phyloP scores from a whole-genome alignment of 75 land plant species.

The Isoetes taiwanensis region DNA sequence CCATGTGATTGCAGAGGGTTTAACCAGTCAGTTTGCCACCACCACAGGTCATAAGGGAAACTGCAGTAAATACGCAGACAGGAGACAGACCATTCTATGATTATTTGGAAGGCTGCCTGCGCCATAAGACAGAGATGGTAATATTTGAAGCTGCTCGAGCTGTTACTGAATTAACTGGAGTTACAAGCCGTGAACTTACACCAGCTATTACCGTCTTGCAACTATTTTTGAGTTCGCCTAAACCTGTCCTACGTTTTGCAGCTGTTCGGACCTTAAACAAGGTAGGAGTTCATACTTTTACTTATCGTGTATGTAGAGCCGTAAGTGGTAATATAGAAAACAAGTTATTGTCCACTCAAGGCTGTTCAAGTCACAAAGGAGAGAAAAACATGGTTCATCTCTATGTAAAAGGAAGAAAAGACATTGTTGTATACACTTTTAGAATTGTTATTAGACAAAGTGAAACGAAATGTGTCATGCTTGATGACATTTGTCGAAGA shows the following conservation, averaged over 20 bases:
- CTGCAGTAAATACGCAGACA: slow-evolving; percentile 48
- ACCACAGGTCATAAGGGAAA: slow-evolving; percentile 71
- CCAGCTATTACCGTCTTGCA: slow-evolving; percentile 94
- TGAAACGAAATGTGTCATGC: too few relatives aligned
- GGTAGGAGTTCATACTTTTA: too few relatives aligned
- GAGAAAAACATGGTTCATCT: too few relatives aligned
- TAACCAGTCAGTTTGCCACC: background rate
- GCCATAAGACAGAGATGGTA: slow-evolving; percentile 95
- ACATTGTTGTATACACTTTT: too few relatives aligned
- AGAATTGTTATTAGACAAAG: too few relatives aligned
- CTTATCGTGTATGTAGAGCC: too few relatives aligned
- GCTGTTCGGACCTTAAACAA: slow-evolving; percentile 98
- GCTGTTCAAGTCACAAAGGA: too few relatives aligned
- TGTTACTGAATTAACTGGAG: slow-evolving; percentile 77
- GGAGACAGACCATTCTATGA: slow-evolving; percentile 95
- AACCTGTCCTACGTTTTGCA: slow-evolving; percentile 92
- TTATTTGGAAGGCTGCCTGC: slow-evolving; percentile 73
- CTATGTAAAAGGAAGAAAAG: too few relatives aligned
- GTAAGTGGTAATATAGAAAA: too few relatives aligned
- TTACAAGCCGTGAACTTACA: slow-evolving; percentile 76
- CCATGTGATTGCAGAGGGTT: background rate
- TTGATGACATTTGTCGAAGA: too few relatives aligned
- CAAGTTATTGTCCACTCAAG: too few relatives aligned
- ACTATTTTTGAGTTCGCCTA: slow-evolving; percentile 84
- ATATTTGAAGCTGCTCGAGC: slow-evolving; percentile 91